A percentile compares a stretch with the other conserved stretches of the same genome.
phyloP scores from a whole-genome alignment of 2,329 filamentous ascomycete genomes.

The Alternaria burnsii region DNA sequence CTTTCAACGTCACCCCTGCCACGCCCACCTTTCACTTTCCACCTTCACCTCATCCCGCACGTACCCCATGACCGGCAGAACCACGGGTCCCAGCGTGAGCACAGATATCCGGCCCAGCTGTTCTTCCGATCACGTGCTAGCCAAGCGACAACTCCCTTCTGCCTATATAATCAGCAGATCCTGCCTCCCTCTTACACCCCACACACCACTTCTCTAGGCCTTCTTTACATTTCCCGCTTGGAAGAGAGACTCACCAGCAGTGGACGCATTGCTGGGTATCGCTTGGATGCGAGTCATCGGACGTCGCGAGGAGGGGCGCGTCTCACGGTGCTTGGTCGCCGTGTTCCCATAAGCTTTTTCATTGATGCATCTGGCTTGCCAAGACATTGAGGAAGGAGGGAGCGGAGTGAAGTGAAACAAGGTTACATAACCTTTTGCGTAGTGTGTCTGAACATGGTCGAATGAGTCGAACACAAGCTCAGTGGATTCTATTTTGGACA shows the following conservation, averaged over 20 bases:
- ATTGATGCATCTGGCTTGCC: conserved; percentile 11
- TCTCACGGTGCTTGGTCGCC: conserved; percentile 1
- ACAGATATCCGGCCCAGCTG: neutral
- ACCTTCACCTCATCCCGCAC: neutral
- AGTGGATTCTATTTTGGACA: neutral
- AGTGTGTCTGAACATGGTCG: neutral
- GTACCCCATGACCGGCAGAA: neutral
- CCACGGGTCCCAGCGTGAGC: neutral
- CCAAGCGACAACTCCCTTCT: neutral
- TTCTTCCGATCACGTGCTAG: neutral
- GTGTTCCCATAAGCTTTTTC: conserved; percentile 11
- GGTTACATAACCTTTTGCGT: neutral
- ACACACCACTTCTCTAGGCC: neutral
- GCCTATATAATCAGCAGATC: conserved; percentile 4
- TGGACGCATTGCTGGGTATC: neutral
- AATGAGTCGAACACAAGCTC: neutral
- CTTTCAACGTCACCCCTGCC: neutral
- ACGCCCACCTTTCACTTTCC: neutral
- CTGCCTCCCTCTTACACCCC: neutral
- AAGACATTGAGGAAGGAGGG: conserved; percentile 14
- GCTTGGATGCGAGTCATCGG: conserved; percentile 14
- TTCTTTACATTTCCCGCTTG: neutral
- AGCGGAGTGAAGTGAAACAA: neutral
- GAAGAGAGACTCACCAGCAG: conserved; percentile 3
- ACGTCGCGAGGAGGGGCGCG: conserved; percentile 6